Conservation (phyloP, 257 asterid species). For the Solanum chiquidenum region DNA sequence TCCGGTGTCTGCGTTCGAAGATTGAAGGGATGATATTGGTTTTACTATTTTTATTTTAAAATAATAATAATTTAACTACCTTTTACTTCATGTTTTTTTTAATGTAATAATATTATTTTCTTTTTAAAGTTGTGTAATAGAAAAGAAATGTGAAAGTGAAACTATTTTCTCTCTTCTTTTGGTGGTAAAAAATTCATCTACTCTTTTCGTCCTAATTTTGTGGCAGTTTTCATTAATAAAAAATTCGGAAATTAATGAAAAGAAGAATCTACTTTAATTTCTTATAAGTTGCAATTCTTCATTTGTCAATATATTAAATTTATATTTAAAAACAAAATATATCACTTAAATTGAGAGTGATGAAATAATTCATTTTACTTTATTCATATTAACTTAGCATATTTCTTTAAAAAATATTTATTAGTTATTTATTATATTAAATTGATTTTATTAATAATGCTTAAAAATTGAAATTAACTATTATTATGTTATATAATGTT, state of each 20-base stretch:
- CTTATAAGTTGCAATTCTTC: not conserved
- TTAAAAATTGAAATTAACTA: too few relatives aligned
- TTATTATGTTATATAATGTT: too few relatives aligned
- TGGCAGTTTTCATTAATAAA: not conserved
- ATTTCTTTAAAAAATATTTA: too few relatives aligned
- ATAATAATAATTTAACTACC: not conserved
- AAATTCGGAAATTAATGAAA: too few relatives aligned
- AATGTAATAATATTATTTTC: not conserved
- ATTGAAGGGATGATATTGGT: conserved; percentile 1
- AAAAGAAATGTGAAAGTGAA: not conserved
- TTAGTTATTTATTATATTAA: too few relatives aligned
- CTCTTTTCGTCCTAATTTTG: not conserved
- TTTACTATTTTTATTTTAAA: not conserved
- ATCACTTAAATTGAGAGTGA: not conserved
- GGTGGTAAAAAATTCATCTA: not conserved
- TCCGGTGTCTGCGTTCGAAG: conserved; percentile 57
- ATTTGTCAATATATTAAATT: too few relatives aligned
- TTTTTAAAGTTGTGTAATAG: not conserved
- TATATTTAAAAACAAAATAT: too few relatives aligned
- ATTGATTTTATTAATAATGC: not conserved
- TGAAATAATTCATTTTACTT: not conserved
- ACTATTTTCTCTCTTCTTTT: not conserved
- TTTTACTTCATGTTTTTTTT: not conserved
- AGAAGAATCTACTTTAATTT: too few relatives aligned
- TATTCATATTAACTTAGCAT: too few relatives aligned